A percentile compares a stretch with the other conserved stretches of the same genome.
Evolutionary conservation across 1,284 basidiomycete genomes (phyloP).

Genomic region (Trametes sp.): DNA sequence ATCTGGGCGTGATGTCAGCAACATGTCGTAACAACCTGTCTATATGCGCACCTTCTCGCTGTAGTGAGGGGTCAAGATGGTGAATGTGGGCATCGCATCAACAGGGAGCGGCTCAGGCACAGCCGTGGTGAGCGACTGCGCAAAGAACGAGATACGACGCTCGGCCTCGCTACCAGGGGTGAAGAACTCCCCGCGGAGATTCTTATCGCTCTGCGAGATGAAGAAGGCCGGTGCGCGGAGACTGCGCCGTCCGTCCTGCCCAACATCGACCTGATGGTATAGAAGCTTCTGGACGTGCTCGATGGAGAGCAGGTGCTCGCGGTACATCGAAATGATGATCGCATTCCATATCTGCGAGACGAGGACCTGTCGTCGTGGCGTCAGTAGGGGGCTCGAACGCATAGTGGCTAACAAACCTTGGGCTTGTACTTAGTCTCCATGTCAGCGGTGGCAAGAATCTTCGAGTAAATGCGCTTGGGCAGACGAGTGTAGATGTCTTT

Average conservation of each 20-base stretch:
- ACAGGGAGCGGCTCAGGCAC: conserved; percentile 92
- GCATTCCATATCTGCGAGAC: conserved; percentile 99
- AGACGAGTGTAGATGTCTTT: conserved; percentile 92
- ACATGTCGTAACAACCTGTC: neutral
- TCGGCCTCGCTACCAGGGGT: conserved; percentile 92
- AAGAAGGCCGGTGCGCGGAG: conserved; percentile 95
- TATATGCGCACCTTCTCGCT: conserved; percentile 80
- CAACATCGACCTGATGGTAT: conserved; percentile 92
- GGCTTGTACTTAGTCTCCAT: conserved; percentile 99
- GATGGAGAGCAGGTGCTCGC: conserved; percentile 95
- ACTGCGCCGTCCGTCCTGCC: conserved; percentile 84
- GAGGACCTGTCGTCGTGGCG: conserved; percentile 68
- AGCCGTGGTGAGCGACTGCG: conserved; percentile 90
- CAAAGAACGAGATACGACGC: conserved; percentile 95
- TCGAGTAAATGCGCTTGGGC: conserved; percentile 95
- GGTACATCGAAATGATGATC: conserved; percentile 99
- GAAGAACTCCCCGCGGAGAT: conserved; percentile 92
- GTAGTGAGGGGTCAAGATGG: conserved; percentile 94
- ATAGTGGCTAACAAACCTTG: conserved; percentile 57
- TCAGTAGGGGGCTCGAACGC: neutral
- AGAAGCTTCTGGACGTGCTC: conserved; percentile 94
- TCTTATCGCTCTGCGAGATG: conserved; percentile 88
- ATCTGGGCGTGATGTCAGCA: conserved; percentile 57
- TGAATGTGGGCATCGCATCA: conserved; percentile 97
- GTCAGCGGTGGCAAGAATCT: conserved; percentile 88